Evolutionary conservation across 495 filamentous ascomycete genomes (phyloP).

Genomic region (Lichina pygmaea): DNA sequence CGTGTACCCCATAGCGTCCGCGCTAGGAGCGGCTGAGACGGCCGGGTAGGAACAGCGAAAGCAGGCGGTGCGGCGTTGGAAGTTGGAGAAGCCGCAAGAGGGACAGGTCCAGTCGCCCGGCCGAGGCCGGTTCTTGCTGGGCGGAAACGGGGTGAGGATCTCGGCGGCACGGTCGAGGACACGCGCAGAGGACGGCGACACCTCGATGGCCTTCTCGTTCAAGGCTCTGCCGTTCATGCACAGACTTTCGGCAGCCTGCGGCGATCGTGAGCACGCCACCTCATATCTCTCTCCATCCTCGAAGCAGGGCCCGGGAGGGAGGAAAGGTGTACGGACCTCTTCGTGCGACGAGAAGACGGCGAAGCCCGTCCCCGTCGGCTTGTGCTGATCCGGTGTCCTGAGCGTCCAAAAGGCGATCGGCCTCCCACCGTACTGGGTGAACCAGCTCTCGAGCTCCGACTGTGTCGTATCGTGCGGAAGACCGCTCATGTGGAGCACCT

Average conservation of each 20-base stretch:
- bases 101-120: slow-evolving; percentile 98
- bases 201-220: slow-evolving; percentile 96
- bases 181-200: slow-evolving; percentile 82
- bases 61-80: slow-evolving; percentile 91
- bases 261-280: background rate
- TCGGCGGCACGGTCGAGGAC: slow-evolving; percentile 87
- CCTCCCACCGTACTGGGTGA: slow-evolving; percentile 90
- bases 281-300: background rate
- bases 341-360: slow-evolving; percentile 97
- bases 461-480: slow-evolving; percentile 95
- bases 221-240: slow-evolving; percentile 97
- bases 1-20: slow-evolving; percentile 49
- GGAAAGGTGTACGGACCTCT: slow-evolving; percentile 40
- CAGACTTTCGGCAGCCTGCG: slow-evolving; percentile 72
- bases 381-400: slow-evolving; percentile 92
- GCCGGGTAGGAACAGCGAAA: slow-evolving; percentile 97
- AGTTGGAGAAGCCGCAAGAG: slow-evolving; percentile 77
- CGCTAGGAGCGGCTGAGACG: slow-evolving; percentile 44
- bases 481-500: slow-evolving; percentile 91
- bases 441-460: slow-evolving; percentile 96
- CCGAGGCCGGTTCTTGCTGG: slow-evolving; percentile 89
- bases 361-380: slow-evolving; percentile 91
- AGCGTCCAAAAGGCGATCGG: slow-evolving; percentile 99
- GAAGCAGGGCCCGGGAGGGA: background rate
- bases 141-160: slow-evolving; percentile 87